Evolutionary conservation across 2,329 filamentous ascomycete species (phyloP), one percentile per base, ranked within the genome.

Genomic region (Trichoderma brevicompactum): DNA sequence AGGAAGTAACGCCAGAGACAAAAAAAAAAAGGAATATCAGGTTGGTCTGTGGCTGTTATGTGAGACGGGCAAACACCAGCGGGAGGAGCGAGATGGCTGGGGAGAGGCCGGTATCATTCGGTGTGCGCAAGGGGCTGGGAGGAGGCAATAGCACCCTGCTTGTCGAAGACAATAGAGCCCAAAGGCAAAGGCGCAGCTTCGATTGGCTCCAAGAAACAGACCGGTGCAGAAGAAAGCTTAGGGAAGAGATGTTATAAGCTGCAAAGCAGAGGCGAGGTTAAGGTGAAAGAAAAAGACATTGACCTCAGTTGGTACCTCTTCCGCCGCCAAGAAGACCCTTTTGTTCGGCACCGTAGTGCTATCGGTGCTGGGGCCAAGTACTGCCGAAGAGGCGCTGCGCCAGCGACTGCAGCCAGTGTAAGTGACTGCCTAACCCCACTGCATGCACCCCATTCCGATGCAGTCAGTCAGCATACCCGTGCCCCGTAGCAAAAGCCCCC

Each of bases 371-470:
- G 19, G 40, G 2, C 49, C 15, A 53, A 53, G 49, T 53, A 53
- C 54, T 58, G 41, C 54, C 54, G 54, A 15, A 15, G 23, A 13
- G 40, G 32, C 56, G 34, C 56, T 60, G 44, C 23, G 23, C 23
- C 23, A 28, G 23, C 23, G 23, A 28, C 23, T 28, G 23, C 23
- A 28, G 23, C 23, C 23, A 28, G 23, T 28, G 23, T 60, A 49
- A 49, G 44, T 60, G 56, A 49, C 43, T 34, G 56, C 43, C 56
- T 49, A 60, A 60, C 56, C 56, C 56, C 56, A 60, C 56, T 49
- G 36, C 32, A 28, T 60, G 56, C 56, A 60, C 56, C 56, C 56
- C 56, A 60, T 60, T 60, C 43, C 56, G 34, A 23, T n/a, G 56
- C 55, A 15, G 43, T 50, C 36, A 48, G 56, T 60, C 44, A 41